phyloP scores from a whole-genome alignment of 176 grass and related monocot genomes.

The Aegilops bicornis region DNA sequence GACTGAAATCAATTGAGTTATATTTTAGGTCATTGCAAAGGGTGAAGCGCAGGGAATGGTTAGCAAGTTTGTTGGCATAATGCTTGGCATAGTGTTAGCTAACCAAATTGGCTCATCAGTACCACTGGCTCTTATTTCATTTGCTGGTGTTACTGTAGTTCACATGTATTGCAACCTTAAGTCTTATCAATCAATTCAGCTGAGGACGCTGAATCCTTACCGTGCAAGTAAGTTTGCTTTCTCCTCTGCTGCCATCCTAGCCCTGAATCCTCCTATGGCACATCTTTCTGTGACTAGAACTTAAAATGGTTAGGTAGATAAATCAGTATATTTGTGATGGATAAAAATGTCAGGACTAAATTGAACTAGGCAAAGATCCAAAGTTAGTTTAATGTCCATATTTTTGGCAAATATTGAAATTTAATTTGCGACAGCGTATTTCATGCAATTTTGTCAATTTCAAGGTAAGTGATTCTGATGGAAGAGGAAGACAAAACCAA shows the following conservation, averaged over 20 bases:
- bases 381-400: neutral
- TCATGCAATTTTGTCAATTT: neutral
- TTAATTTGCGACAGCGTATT: neutral
- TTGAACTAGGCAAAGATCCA: neutral
- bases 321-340: neutral
- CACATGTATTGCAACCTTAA: conserved; percentile 99
- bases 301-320: neutral
- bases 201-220: conserved; percentile 93
- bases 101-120: conserved; percentile 79
- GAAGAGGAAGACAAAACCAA: conserved; percentile 13
- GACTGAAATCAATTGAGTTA: conserved; percentile 8
- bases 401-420: neutral
- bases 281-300: conserved; percentile 3
- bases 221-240: conserved; percentile 77
- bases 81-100: conserved; percentile 78
- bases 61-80: conserved; percentile 94
- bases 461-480: neutral
- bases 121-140: conserved; percentile 90
- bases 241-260: neutral
- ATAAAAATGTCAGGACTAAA: neutral
- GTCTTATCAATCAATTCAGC: conserved; percentile 95
- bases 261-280: neutral
- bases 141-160: conserved; percentile 67
- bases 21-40: conserved; percentile 95
- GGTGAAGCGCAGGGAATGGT: conserved; percentile 99